Base-by-base conservation (phyloP, 495 filamentous ascomycete species). In the Lasiosphaeria hispida region DNA sequence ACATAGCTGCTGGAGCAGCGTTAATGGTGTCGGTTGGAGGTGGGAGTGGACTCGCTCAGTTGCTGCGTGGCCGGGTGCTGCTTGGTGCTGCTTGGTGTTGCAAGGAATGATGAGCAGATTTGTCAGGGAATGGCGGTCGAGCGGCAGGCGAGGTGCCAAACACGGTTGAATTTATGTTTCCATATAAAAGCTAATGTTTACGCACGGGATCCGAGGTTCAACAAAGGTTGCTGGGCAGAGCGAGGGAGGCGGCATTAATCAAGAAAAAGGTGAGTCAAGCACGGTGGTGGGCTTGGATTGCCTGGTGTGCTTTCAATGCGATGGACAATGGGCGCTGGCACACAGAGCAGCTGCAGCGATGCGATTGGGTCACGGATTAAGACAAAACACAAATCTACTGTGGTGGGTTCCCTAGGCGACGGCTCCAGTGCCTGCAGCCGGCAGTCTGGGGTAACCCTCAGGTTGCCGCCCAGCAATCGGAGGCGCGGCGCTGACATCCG, bases 1-100 rank as follows among this genome's bases (percentile, higher is more conserved):
- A 70, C 70, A 73, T 73, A 59, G 53, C 59, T 34, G 55, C 51
- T 45, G 13, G 40, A 30, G 23, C 23, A 30, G 23, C 23, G 2
- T 30, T 5, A 30, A 30, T 30, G 23, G 23, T 5, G 5, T 30
- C 23, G 23, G 23, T 5, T 2, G 23, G 23, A 30, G 5, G 23
- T 30, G 23, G 23, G 5, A 30, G 3, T 5, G 43, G 7, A 19
- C 44, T 35, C 43, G 55, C 39, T 37, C 14, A 5, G 54, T 35
- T 15, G 14, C 6, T 9, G 7, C 17, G 19, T 13, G 42, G 11
- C 23, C 19, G 39, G 19, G 17, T 15, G 51, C 10, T 19, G 37
- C 3, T n/a, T n/a, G 36, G 35, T 37, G 35, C 35, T 9, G 49
- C 8, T 41, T n/a, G 17, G 4, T 10, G 18, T 14, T 18, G 7